Conservation (phyloP, 306 rosid species). For the Fragaria iinumae region DNA sequence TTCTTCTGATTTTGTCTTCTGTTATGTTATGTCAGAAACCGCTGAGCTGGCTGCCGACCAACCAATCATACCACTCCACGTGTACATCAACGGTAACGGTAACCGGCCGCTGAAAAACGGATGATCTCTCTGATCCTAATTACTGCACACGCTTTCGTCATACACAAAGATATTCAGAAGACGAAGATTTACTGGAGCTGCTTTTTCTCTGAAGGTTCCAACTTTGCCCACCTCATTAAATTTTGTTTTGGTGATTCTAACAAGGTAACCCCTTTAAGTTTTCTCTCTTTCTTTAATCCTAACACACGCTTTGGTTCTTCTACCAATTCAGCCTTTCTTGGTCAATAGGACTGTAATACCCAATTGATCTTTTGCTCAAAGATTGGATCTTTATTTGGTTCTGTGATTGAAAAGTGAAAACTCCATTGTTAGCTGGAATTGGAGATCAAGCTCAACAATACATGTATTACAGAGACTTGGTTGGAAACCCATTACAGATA, state of each 20-base stretch:
- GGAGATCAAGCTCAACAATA: not conserved
- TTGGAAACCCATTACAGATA: too few species aligned
- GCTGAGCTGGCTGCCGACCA: too few species aligned
- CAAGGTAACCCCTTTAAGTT: not conserved
- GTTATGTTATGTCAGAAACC: not conserved
- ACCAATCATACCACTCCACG: not conserved
- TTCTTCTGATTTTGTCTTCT: not conserved
- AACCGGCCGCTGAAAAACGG: not conserved
- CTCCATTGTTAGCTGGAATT: not conserved
- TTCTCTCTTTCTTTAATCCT: not conserved
- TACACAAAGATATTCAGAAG: too few species aligned
- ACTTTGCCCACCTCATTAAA: not conserved
- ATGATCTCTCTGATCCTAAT: not conserved
- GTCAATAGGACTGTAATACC: not conserved
- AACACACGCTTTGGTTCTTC: not conserved
- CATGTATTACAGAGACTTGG: too few species aligned
- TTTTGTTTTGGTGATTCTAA: not conserved
- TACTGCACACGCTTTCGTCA: not conserved
- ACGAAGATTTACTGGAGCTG: not conserved
- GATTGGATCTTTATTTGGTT: not conserved
- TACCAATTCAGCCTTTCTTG: not conserved
- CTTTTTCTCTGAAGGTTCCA: constrained; percentile 5
- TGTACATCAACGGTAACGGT: not conserved
- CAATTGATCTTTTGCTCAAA: not conserved
- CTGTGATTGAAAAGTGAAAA: not conserved